A percentile compares a stretch with the other conserved stretches of the same genome.
phyloP scores from a whole-genome alignment of 2,329 filamentous ascomycete genomes.

The Ophiostoma sp. region DNA sequence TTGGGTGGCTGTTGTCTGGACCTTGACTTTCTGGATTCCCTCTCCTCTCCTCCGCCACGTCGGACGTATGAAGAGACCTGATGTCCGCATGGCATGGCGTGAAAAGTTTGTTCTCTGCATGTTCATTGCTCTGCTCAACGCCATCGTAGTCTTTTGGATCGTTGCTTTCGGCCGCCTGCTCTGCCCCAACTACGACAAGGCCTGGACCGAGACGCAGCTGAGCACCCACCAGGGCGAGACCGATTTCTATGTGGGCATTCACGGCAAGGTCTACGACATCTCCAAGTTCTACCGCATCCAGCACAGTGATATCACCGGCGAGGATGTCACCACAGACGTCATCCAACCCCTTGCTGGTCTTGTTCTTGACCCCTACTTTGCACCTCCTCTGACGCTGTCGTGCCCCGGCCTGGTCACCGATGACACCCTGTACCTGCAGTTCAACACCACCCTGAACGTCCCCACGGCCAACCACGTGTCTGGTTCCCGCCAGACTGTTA shows the following conservation, averaged over 20 bases:
- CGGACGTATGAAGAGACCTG: slow-evolving; percentile 93
- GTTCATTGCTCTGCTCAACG: slow-evolving; percentile 79
- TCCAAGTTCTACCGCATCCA: slow-evolving; percentile 78
- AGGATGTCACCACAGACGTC: slow-evolving; percentile 49
- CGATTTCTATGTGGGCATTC: slow-evolving; percentile 83
- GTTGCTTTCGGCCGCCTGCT: slow-evolving; percentile 76
- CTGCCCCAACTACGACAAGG: slow-evolving; percentile 89
- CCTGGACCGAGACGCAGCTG: slow-evolving; percentile 70
- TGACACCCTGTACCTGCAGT: slow-evolving; percentile 50
- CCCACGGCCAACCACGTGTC: slow-evolving; percentile 62
- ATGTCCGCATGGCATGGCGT: slow-evolving; percentile 95
- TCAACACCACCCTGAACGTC: slow-evolving; percentile 59
- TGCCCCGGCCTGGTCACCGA: slow-evolving; percentile 68
- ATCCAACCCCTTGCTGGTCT: slow-evolving; percentile 77
- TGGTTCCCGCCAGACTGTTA: slow-evolving; percentile 54
- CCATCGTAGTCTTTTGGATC: slow-evolving; percentile 82
- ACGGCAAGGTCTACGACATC: slow-evolving; percentile 87
- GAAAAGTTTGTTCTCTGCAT: slow-evolving; percentile 84
- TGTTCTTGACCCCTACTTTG: slow-evolving; percentile 80
- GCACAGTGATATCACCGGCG: slow-evolving; percentile 68
- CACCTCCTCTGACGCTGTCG: slow-evolving; percentile 66
- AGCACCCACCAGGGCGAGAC: slow-evolving; percentile 61
- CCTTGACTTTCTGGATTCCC: slow-evolving; percentile 88
- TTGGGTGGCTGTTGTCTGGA: slow-evolving; percentile 83
- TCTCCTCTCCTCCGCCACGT: slow-evolving; percentile 74